Conservation (phyloP, 495 filamentous ascomycete genomes). For the Penicillium egyptiacum region DNA sequence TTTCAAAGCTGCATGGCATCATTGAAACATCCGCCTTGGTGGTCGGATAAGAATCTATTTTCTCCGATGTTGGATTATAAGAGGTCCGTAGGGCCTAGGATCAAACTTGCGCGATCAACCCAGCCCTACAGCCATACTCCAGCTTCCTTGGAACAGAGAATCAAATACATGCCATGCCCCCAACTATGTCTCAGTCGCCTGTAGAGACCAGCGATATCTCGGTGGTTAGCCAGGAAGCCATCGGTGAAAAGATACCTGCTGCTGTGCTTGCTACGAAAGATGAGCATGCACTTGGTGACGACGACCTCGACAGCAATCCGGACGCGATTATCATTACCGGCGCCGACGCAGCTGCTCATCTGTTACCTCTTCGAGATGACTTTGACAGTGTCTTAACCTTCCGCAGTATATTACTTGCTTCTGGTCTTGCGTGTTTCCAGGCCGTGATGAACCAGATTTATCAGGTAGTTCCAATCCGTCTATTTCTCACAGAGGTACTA, state of each 20-base stretch:
- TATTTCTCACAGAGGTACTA: conserved; percentile 2
- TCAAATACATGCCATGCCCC: background rate
- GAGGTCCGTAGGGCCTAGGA: background rate
- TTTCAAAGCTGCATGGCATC: background rate
- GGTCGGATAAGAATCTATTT: background rate
- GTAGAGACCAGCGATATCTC: background rate
- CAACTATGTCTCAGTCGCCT: background rate
- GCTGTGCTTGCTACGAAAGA: background rate
- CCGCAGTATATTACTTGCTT: conserved; percentile 45
- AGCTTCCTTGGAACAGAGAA: background rate
- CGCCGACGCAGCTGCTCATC: conserved; percentile 30
- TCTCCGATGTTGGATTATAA: background rate
- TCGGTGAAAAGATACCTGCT: background rate
- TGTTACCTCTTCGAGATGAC: conserved; percentile 50
- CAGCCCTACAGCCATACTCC: background rate
- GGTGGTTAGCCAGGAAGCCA: background rate
- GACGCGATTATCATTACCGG: conserved; percentile 32
- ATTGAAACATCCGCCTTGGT: background rate
- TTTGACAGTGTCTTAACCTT: conserved; percentile 46
- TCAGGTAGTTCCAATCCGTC: conserved; percentile 22
- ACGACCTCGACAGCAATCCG: conserved; percentile 1
- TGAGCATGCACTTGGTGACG: background rate
- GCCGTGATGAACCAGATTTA: conserved; percentile 53
- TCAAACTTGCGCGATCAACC: background rate
- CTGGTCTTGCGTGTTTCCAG: conserved; percentile 45